Percentiles rank a stretch among this genome's conserved stretches.
These are phyloP conservation scores for Parastagonospora nodorum DNA, from an alignment of 2,329 filamentous ascomycete genomes.

Conservation along the genomic window DNA sequence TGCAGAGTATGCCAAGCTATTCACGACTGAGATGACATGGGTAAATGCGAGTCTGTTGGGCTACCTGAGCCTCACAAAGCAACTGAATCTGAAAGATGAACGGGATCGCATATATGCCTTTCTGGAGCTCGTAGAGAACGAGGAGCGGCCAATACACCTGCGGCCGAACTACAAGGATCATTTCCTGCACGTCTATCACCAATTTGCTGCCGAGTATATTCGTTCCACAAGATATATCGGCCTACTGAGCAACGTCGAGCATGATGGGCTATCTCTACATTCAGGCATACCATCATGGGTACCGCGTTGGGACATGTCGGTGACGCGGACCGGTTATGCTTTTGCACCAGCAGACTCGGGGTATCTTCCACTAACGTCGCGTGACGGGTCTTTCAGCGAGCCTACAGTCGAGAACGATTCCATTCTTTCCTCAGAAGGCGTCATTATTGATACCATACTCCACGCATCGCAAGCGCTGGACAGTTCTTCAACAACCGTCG, in stretches of 20 bases:
- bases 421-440: neutral
- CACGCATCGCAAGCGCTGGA: neutral
- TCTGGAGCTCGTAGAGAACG: constrained; percentile 11
- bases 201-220: constrained; percentile 10
- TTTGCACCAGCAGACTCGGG: constrained; percentile 7
- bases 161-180: constrained; percentile 11
- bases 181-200: constrained; percentile 8
- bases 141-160: neutral
- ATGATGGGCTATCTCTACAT: constrained; percentile 1
- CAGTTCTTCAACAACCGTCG: neutral
- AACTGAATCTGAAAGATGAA: constrained; percentile 4
- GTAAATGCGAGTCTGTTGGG: constrained; percentile 6
- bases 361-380: constrained; percentile 1
- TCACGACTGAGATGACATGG: constrained; percentile 3
- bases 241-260: constrained; percentile 9
- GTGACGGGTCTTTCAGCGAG: neutral
- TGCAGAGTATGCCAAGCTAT: constrained; percentile 2
- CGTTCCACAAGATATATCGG: neutral
- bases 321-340: constrained; percentile 3
- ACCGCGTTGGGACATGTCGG: constrained; percentile 11
- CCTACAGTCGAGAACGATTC: neutral
- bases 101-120: constrained; percentile 16
- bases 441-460: neutral
- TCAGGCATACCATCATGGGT: constrained; percentile 8
- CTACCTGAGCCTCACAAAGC: constrained; percentile 13